These are phyloP conservation scores for Aaosphaeria pasadenensis DNA, from an alignment of 2,329 filamentous ascomycete species.

Conservation along the genomic window DNA sequence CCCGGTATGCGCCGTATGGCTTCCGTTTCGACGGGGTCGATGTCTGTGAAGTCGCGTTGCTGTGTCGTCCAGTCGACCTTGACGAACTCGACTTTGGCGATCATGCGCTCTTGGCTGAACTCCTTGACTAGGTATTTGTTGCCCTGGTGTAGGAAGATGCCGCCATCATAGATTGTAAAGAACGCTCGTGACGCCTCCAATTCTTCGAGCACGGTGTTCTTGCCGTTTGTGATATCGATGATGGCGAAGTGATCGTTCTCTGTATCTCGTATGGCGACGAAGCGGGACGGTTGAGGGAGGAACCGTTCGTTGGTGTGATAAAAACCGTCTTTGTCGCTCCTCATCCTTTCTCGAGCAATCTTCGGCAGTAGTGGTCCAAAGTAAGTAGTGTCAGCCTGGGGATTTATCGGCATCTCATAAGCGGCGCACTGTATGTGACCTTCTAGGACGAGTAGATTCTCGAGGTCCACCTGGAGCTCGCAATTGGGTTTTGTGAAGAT, in stretches of 20 bases:
- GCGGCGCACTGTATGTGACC: constrained; percentile 95
- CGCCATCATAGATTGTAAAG: constrained; percentile 94
- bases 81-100: constrained; percentile 85
- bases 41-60: constrained; percentile 89
- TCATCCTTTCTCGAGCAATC: constrained; percentile 71
- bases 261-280: constrained; percentile 84
- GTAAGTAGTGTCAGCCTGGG: constrained; percentile 70
- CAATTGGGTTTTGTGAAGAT: constrained; percentile 90
- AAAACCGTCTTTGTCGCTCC: constrained; percentile 73
- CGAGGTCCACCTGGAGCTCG: constrained; percentile 85
- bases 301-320: constrained; percentile 90
- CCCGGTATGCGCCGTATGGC: constrained; percentile 69
- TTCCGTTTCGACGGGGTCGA: constrained; percentile 91
- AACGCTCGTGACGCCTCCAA: constrained; percentile 94
- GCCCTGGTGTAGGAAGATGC: constrained; percentile 96
- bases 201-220: constrained; percentile 86
- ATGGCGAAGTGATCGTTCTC: constrained; percentile 93
- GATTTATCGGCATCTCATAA: constrained; percentile 88
- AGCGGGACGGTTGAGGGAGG: constrained; percentile 76
- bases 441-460: constrained; percentile 86
- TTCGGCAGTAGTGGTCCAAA: constrained; percentile 72
- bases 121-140: constrained; percentile 88
- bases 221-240: constrained; percentile 78
- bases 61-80: constrained; percentile 93
- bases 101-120: constrained; percentile 73